Evolutionary conservation across 306 rosid genomes (phyloP).

Genomic region (Hippophae gyantsensis): DNA sequence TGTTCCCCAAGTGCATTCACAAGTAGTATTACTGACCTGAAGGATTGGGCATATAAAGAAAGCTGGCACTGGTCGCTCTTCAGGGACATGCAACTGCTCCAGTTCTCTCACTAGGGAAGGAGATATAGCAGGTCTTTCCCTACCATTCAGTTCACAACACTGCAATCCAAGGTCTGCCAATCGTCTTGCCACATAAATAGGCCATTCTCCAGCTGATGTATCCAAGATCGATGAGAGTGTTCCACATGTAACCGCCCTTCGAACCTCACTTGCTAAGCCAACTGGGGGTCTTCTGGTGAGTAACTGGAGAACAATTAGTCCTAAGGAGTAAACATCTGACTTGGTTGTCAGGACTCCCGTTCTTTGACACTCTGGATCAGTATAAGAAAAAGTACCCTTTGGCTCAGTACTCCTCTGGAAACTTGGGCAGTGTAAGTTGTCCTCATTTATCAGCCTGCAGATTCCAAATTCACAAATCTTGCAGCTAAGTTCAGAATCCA

Average conservation of each 20-base stretch:
- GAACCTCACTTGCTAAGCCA: slow-evolving; percentile 49
- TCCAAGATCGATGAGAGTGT: slow-evolving; percentile 52
- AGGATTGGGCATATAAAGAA: slow-evolving; percentile 82
- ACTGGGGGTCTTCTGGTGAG: slow-evolving; percentile 61
- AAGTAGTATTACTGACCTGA: slow-evolving; percentile 37
- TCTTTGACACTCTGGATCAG: slow-evolving; percentile 71
- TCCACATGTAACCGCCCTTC: slow-evolving; percentile 47
- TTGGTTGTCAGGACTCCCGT: slow-evolving; percentile 59
- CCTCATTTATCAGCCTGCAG: slow-evolving; percentile 63
- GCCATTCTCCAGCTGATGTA: slow-evolving; percentile 77
- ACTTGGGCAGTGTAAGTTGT: slow-evolving; percentile 47
- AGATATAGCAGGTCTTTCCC: slow-evolving; percentile 64
- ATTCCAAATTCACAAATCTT: slow-evolving; percentile 78
- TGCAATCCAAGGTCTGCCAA: slow-evolving; percentile 67
- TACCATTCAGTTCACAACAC: slow-evolving; percentile 56
- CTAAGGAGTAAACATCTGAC: slow-evolving; percentile 76
- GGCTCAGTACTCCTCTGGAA: slow-evolving; percentile 48
- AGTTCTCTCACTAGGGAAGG: slow-evolving; percentile 72
- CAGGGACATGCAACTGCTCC: slow-evolving; percentile 53
- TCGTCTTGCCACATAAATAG: slow-evolving; percentile 34
- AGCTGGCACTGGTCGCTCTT: slow-evolving; percentile 67
- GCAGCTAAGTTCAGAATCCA: slow-evolving; percentile 62
- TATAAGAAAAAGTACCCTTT: slow-evolving; percentile 54
- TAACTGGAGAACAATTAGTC: slow-evolving; percentile 70
- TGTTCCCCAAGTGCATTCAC: background rate